phyloP scores from a whole-genome alignment of 495 filamentous ascomycete genomes.

The Tuber calosporum region DNA sequence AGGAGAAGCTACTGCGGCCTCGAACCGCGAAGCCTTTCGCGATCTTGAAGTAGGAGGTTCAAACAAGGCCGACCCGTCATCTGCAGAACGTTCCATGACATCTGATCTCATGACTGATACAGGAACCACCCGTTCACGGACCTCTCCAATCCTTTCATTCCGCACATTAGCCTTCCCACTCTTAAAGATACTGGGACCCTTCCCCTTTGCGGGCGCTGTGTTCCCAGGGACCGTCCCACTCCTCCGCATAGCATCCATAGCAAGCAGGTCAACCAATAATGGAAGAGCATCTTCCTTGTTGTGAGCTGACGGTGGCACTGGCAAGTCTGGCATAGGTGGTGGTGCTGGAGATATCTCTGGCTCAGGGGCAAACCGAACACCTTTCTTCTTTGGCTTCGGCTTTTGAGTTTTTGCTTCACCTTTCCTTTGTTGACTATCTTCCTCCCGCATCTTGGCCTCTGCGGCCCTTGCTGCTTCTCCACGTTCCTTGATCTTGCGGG shows the following conservation, averaged over 20 bases:
- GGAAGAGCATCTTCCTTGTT: constrained; percentile 43
- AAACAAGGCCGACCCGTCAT: neutral
- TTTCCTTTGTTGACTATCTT: constrained; percentile 15
- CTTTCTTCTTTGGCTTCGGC: constrained; percentile 55
- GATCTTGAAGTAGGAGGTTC: constrained; percentile 32
- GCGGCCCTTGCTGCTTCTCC: constrained; percentile 18
- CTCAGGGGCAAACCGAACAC: constrained; percentile 65
- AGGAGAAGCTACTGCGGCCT: constrained; percentile 37
- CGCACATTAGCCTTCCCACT: constrained; percentile 22
- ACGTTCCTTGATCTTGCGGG: constrained; percentile 49
- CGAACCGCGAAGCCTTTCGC: constrained; percentile 47
- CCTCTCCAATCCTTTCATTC: constrained; percentile 1
- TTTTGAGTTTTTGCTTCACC: constrained; percentile 27
- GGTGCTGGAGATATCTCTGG: constrained; percentile 61
- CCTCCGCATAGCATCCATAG: constrained; percentile 42
- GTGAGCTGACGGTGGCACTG: constrained; percentile 39
- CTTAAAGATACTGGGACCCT: constrained; percentile 39
- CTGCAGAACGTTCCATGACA: constrained; percentile 34
- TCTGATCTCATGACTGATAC: constrained; percentile 20
- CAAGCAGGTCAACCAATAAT: constrained; percentile 35
- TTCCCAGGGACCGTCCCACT: constrained; percentile 26
- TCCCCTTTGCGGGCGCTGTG: constrained; percentile 22
- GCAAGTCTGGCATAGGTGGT: constrained; percentile 47
- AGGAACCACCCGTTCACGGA: constrained; percentile 16
- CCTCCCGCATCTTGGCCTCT: constrained; percentile 16